Conservation (phyloP, 139 green algal species). For the Zygnema circumcarinatum region DNA sequence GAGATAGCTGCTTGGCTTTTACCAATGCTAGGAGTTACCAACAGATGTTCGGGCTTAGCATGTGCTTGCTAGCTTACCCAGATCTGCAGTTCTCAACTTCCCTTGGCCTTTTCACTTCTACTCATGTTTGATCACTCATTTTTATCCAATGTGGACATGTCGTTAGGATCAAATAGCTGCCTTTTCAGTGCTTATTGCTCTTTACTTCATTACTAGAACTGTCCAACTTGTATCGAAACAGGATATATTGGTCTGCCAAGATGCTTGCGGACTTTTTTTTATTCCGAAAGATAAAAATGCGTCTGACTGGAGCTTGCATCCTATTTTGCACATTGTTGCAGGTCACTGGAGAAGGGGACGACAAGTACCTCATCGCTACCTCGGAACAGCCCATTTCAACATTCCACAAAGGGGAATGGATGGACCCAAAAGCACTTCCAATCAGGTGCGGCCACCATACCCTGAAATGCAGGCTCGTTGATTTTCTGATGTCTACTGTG, state of each 20-base stretch:
- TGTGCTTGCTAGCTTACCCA: not conserved
- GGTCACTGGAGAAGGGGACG: constrained; percentile 88
- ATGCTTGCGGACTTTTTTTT: too few species aligned
- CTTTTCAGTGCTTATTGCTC: too few species aligned
- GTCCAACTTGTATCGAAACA: too few species aligned
- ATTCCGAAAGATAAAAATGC: too few species aligned
- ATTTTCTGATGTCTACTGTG: too few species aligned
- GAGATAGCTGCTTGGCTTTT: constrained; percentile 52
- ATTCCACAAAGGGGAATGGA: constrained; percentile 91
- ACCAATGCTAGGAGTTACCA: constrained; percentile 23
- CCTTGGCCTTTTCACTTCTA: constrained; percentile 6
- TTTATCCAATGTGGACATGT: too few species aligned
- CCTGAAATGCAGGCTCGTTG: too few species aligned
- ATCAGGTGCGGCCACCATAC: constrained; percentile 48
- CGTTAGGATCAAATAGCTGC: too few species aligned
- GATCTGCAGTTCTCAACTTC: not conserved
- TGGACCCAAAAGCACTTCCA: constrained; percentile 84
- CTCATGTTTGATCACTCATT: too few species aligned
- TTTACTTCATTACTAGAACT: too few species aligned
- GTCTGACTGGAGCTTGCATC: constrained; percentile 4
- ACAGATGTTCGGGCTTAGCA: not conserved
- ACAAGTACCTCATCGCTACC: constrained; percentile 99
- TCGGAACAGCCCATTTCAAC: constrained; percentile 97
- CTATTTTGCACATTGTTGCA: constrained; percentile 14
- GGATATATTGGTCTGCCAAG: too few species aligned